Base-by-base conservation (phyloP, 345 rosid genomes). In the Cardamine resedifolia region DNA sequence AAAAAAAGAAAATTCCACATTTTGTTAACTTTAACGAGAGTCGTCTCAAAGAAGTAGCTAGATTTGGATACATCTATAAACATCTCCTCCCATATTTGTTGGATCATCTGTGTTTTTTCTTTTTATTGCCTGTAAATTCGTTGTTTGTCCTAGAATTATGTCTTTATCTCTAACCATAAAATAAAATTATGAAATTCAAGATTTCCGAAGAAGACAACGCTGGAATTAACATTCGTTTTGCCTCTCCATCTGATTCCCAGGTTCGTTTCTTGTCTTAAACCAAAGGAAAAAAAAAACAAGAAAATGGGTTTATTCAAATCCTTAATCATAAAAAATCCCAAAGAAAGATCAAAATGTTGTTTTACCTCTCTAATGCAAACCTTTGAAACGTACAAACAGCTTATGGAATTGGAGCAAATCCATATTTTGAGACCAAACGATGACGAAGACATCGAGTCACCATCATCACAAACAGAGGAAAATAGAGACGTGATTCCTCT, bases 371-470 rank as follows among this genome's bases (percentile, higher is more conserved):
- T 62, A 20, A 68, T 11, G 0, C 2, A 4, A 76, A 7, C 30
- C 44, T 61, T 39, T 68, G 65, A 61, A 43, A 62, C 66, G 21
- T 64, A 44, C 5, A 9, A 27, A 77, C 76, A 70, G 72, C 31
- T 82, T 77, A 92, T 92, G 94, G 92, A 85, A 65, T 27, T 71
- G 48, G 84, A 76, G 14, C 83, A 81, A 60, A 74, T 72, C 28
- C 45, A 77, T 67, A 80, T 81, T 78, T 65, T 74, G 75, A 73
- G 75, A 63, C 74, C 79, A 1, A 72, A 76, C 18, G 64, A 82
- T 26, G 78, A 64, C 15, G 70, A 67, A 31, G 71, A 73, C 33
- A 71, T 79, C 11, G 88, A 83, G 75, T 77, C 88, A 77, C 39
- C 79, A 12, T 21, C 61, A 21, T 20, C 58, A 23, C 12, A 81